Evolutionary conservation across 2,329 filamentous ascomycete species (phyloP), one percentile per base, ranked within the genome.

Genomic region (Penicillium sumatraense): DNA sequence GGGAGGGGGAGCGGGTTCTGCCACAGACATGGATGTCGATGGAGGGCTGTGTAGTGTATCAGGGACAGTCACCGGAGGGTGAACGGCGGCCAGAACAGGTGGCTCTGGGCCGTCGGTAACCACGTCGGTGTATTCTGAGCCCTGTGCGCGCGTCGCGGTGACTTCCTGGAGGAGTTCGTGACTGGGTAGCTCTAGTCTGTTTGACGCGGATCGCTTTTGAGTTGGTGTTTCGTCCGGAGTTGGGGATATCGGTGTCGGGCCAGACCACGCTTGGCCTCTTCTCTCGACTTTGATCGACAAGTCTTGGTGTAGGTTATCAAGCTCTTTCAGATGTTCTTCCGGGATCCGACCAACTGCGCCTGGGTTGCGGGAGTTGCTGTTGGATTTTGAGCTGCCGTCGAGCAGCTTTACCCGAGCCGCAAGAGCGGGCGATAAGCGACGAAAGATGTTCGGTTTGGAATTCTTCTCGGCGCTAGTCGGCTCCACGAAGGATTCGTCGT

Each of bases 341-440:
- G 75, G 72, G 27, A 77, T 77, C 49, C 72, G 72, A 60, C 75
- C 75, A 47, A 77, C 66, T 8, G 61, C 57, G 46, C 64, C 67
- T 24, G 61, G 48, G 54, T 57, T 67, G 31, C 67, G 70, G 35
- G 55, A 56, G 8, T 58, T 59, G 31, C 51, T 57, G 14, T 61
- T 53, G 29, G 53, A 56, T 51, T 72, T 73, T 49, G 60, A 66
- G 50, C 67, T 72, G 27, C 73, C 68, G 68, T 77, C 74, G 20
- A 78, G 64, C 24, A 74, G 57, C 56, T 76, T 78, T 50, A 78
- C 73, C 44, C 75, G 72, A 45, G 75, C 75, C 9, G 75, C 75
- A 10, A 78, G 65, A 18, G 72, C 73, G 45, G 75, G 75, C 36
- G 75, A 78, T 41, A 78, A 62, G 16, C 74, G 73, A 54, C 75